Evolutionary conservation across 257 asterid genomes (phyloP).

Genomic region (Lycium ferocissimum): DNA sequence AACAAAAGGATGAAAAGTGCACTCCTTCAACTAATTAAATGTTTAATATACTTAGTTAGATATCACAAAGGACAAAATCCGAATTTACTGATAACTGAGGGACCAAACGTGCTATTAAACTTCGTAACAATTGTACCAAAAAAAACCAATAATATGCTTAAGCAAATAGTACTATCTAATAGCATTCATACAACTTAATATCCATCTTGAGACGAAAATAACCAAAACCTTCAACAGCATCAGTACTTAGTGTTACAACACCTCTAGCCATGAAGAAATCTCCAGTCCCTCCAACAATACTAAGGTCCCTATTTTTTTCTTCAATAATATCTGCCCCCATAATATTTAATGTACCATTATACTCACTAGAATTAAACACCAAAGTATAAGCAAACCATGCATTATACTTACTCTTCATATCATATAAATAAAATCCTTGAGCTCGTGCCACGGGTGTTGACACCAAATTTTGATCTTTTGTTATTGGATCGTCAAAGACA

Average conservation of each 20-base stretch:
- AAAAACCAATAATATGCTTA: neutral
- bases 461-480: slow-evolving; percentile 48
- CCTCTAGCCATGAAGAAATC: slow-evolving; percentile 78
- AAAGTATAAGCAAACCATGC: slow-evolving; percentile 78
- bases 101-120: neutral
- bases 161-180: slow-evolving; percentile 28
- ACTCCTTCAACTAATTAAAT: too few species aligned
- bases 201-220: slow-evolving; percentile 76
- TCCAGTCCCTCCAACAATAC: slow-evolving; percentile 70
- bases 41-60: neutral
- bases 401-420: slow-evolving; percentile 43
- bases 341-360: slow-evolving; percentile 56
- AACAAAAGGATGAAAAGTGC: too few species aligned
- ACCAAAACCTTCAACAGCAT: slow-evolving; percentile 47
- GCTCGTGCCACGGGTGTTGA: slow-evolving; percentile 60
- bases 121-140: neutral
- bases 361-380: slow-evolving; percentile 55
- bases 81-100: neutral
- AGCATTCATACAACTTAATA: slow-evolving; percentile 69
- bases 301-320: slow-evolving; percentile 57
- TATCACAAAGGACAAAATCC: too few species aligned
- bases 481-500: slow-evolving; percentile 66
- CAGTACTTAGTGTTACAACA: slow-evolving; percentile 54
- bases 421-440: slow-evolving; percentile 69
- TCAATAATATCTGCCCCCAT: slow-evolving; percentile 64